phyloP scores from a whole-genome alignment of 495 filamentous ascomycete genomes.

The Aspergillus kassunensis region DNA sequence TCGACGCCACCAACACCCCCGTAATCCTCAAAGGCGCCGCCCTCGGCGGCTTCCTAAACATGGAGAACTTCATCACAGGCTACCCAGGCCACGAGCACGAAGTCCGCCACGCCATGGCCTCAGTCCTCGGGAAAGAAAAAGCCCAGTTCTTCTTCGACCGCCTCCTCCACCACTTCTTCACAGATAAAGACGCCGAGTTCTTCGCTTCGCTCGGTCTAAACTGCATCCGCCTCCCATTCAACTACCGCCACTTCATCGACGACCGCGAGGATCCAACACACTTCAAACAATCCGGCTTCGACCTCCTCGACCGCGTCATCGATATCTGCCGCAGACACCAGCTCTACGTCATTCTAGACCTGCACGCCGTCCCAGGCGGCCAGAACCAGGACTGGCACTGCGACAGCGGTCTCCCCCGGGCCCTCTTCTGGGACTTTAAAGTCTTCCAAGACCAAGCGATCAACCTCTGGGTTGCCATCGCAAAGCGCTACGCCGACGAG shows the following conservation, averaged over 20 bases:
- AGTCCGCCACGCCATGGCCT: conserved; percentile 41
- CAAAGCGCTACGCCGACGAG: conserved; percentile 47
- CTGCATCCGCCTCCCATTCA: conserved; percentile 55
- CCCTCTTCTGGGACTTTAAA: conserved; percentile 54
- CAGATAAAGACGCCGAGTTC: conserved; percentile 49
- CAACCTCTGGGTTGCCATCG: conserved; percentile 50
- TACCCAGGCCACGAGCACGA: conserved; percentile 51
- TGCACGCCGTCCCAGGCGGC: conserved; percentile 55
- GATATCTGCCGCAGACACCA: conserved; percentile 42
- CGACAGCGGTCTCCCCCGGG: conserved; percentile 43
- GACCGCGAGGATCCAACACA: conserved; percentile 49
- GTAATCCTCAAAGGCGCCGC: conserved; percentile 14
- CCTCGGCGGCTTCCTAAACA: conserved; percentile 28
- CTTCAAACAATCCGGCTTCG: conserved; percentile 48
- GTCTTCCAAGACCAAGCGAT: conserved; percentile 51
- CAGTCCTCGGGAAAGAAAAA: conserved; percentile 41
- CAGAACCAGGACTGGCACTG: conserved; percentile 60
- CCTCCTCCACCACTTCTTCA: conserved; percentile 56
- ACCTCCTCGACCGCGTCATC: conserved; percentile 49
- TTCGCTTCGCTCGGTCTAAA: conserved; percentile 51
- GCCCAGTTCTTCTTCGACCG: conserved; percentile 33
- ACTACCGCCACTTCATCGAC: conserved; percentile 57
- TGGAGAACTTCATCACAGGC: conserved; percentile 60
- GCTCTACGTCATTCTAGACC: conserved; percentile 53
- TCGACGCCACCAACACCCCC: too few species aligned